Conservation (phyloP, 805 yeast genomes). For the Suhomyces pyralidae region DNA sequence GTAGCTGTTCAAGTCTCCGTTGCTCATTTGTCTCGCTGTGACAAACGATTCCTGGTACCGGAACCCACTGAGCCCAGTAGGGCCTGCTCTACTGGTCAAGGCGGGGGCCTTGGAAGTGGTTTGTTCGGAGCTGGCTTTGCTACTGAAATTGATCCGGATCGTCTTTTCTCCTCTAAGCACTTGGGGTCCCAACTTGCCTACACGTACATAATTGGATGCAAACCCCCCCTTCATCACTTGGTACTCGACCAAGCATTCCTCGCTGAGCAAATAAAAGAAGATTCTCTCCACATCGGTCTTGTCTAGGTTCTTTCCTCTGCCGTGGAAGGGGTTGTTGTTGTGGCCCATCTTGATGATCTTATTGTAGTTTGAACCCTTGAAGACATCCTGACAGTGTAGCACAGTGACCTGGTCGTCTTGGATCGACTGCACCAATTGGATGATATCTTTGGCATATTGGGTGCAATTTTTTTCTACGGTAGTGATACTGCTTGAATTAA, state of each 20-base stretch:
- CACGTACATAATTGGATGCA: slow-evolving; percentile 68
- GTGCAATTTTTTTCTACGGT: slow-evolving; percentile 68
- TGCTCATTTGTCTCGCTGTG: slow-evolving; percentile 19
- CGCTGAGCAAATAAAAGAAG: slow-evolving; percentile 71
- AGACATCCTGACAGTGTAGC: slow-evolving; percentile 77
- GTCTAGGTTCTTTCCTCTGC: slow-evolving; percentile 62
- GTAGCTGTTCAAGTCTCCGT: slow-evolving; percentile 6
- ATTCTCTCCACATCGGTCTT: slow-evolving; percentile 76
- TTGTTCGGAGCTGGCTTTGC: slow-evolving; percentile 10
- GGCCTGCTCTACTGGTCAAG: not conserved
- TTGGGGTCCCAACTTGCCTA: slow-evolving; percentile 54
- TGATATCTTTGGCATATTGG: slow-evolving; percentile 53
- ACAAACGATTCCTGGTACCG: slow-evolving; percentile 24
- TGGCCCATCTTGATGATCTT: slow-evolving; percentile 64
- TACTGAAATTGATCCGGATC: slow-evolving; percentile 53
- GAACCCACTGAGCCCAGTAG: slow-evolving; percentile 9
- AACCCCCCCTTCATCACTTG: slow-evolving; percentile 76
- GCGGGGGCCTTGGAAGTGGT: not conserved
- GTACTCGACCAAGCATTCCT: slow-evolving; percentile 65
- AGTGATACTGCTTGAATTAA: slow-evolving; percentile 35
- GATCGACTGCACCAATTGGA: slow-evolving; percentile 55
- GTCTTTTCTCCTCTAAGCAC: slow-evolving; percentile 45
- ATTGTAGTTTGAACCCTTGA: slow-evolving; percentile 66
- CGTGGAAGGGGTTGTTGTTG: slow-evolving; percentile 59
- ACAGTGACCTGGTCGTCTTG: slow-evolving; percentile 66